Evolutionary conservation across 2,329 filamentous ascomycete genomes (phyloP).

Genomic region (Aspergillus sp.): DNA sequence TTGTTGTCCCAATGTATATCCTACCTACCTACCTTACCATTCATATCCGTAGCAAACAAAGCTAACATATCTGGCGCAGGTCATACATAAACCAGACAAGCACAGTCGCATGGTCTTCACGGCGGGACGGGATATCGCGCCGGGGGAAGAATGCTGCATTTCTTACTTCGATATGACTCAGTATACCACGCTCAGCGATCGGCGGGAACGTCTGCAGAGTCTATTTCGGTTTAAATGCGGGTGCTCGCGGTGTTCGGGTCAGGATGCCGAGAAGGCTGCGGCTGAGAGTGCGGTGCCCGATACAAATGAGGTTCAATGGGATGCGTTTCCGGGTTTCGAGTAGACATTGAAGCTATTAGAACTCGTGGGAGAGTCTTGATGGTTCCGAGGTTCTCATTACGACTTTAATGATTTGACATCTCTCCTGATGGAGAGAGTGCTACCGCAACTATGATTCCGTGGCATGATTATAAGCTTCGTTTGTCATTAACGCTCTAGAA

Average conservation of each 20-base stretch:
- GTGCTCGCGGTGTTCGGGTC: conserved; percentile 26
- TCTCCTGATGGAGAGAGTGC: no score
- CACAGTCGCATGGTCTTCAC: conserved; percentile 33
- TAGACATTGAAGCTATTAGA: no score
- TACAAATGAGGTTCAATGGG: conserved; percentile 12
- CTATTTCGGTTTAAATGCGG: conserved; percentile 31
- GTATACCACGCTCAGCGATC: conserved; percentile 17
- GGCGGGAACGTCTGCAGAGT: conserved; percentile 25
- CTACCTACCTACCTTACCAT: background rate
- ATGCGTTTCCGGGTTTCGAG: conserved; percentile 16
- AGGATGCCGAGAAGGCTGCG: conserved; percentile 17
- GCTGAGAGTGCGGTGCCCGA: background rate
- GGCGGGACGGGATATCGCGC: conserved; percentile 26
- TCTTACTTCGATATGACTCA: conserved; percentile 33
- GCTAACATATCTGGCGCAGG: no score
- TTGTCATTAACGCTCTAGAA: no score
- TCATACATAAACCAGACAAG: conserved; percentile 25
- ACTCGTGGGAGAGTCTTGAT: no score
- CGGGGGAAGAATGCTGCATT: conserved; percentile 35
- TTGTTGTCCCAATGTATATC: conserved; percentile 21
- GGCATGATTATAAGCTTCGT: no score
- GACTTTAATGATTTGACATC: no score
- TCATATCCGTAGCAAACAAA: no score
- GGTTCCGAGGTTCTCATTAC: no score
- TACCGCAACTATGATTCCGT: no score